Evolutionary conservation across 2,329 filamentous ascomycete genomes (phyloP).

Genomic region (Cladosporium sp.): DNA sequence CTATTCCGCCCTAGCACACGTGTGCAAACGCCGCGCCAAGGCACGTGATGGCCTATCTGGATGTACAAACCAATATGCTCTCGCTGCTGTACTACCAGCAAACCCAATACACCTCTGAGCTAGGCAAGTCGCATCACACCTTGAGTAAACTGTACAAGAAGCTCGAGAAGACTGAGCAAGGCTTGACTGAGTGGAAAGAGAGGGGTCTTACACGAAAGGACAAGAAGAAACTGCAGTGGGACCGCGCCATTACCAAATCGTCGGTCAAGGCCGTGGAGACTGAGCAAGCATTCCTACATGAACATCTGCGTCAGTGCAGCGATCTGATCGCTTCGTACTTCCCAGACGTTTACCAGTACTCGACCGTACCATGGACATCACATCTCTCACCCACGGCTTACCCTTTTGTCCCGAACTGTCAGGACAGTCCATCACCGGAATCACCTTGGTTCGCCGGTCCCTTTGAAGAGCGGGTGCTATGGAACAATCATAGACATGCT

Average conservation of each 20-base stretch:
- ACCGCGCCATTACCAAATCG: conserved; percentile 18
- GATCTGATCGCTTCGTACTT: conserved; percentile 22
- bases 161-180: conserved; percentile 20
- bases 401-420: conserved; percentile 14
- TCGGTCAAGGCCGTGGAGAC: conserved; percentile 19
- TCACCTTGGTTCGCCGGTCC: conserved; percentile 9
- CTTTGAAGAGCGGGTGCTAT: conserved; percentile 1
- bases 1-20: conserved; percentile 12
- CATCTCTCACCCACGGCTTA: conserved; percentile 20
- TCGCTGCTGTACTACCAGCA: conserved; percentile 23
- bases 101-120: conserved; percentile 21
- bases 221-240: conserved; percentile 27
- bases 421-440: neutral
- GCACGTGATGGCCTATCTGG: neutral
- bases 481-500: neutral
- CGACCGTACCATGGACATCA: neutral
- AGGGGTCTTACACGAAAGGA: conserved; percentile 19
- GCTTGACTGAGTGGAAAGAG: neutral
- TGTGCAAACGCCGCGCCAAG: neutral
- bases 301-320: conserved; percentile 22
- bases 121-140: conserved; percentile 22
- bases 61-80: conserved; percentile 17
- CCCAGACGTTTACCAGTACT: conserved; percentile 9
- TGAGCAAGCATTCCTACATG: conserved; percentile 21
- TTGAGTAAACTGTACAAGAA: conserved; percentile 26